A percentile compares a stretch with the other conserved stretches of the same genome.
phyloP scores from a whole-genome alignment of 441 rosid genomes.

The Flueggea neowawraea region DNA sequence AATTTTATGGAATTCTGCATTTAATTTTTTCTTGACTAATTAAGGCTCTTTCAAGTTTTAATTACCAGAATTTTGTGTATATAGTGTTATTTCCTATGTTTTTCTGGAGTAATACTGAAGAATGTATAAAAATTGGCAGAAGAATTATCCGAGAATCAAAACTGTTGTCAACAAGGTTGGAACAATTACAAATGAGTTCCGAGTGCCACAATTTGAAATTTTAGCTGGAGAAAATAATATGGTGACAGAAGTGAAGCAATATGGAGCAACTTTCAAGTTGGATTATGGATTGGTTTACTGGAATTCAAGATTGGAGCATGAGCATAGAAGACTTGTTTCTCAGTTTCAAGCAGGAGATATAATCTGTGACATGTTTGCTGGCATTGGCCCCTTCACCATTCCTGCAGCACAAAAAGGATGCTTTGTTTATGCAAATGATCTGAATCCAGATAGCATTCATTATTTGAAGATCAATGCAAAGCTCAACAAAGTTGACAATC shows the following conservation, averaged over 20 bases:
- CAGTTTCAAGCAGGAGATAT: slow-evolving; percentile 73
- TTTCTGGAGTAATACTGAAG: neutral
- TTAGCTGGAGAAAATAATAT: slow-evolving; percentile 78
- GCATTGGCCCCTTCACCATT: slow-evolving; percentile 94
- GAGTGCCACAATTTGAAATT: slow-evolving; percentile 91
- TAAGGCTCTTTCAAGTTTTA: too few relatives aligned
- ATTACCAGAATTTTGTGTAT: too few relatives aligned
- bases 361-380: slow-evolving; percentile 95
- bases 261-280: slow-evolving; percentile 91
- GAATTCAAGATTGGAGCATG: slow-evolving; percentile 97
- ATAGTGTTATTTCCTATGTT: neutral
- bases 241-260: slow-evolving; percentile 94
- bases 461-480: slow-evolving; percentile 85
- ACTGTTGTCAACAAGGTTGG: slow-evolving; percentile 93
- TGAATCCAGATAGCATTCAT: slow-evolving; percentile 77
- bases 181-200: slow-evolving; percentile 76
- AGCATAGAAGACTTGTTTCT: slow-evolving; percentile 78
- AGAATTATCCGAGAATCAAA: slow-evolving; percentile 86
- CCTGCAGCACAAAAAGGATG: slow-evolving; percentile 97
- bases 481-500: slow-evolving; percentile 75
- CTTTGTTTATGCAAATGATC: slow-evolving; percentile 81
- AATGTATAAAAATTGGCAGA: slow-evolving; percentile 39
- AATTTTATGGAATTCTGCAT: too few relatives aligned
- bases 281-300: slow-evolving; percentile 86
- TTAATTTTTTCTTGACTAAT: too few relatives aligned